Base-by-base conservation (phyloP, 768 basidiomycete species). In the Suillus fuscotomentosus region DNA sequence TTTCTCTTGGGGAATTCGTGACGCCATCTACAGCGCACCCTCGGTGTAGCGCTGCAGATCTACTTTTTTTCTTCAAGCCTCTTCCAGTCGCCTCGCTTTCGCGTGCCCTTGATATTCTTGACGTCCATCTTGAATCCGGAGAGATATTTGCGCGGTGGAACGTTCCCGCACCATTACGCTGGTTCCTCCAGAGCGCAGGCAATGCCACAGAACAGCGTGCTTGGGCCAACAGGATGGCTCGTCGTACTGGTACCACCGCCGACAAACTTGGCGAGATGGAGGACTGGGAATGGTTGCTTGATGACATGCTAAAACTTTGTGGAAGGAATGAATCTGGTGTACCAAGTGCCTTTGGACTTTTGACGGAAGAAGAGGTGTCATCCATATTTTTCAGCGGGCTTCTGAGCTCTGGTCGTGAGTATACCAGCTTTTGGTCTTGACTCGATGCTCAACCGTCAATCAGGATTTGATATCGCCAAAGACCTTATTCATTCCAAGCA, bases 51-150 rank as follows among this genome's bases (percentile, higher is more conserved):
- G 80, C 96, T 3, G 78, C 83, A 10, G 92, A 95, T 65, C 80
- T 98, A 8, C 80, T 91, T 64, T 68, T 89, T 2, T 96, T 95
- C 79, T 95, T 97, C 80, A 83, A 85, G 63, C 90, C 92, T 2
- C 81, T 98, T 6, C 87, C 91, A 0, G 76, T 89, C 22, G 76
- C 86, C 3, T 86, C 91, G 1, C 80, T 98, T 9, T 96, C 95
- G 0, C 85, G 86, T 60, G 88, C 89, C 7, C 84, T 99, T 47
- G 97, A 99, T 73, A 87, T 95, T 60, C 83, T 98, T 60, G 97
- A 99, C 76, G 86, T 97, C 2, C 97, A 99, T 75, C 84, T 99
- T 14, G 94, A 97, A 71, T 91, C 92, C 0, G 96, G 94, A 24
- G 97, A 99, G 76, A 93, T 95, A 51, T 80, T 99, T 20, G 85